Conservation (phyloP, 768 basidiomycete genomes). For the Royoungia palumana region DNA sequence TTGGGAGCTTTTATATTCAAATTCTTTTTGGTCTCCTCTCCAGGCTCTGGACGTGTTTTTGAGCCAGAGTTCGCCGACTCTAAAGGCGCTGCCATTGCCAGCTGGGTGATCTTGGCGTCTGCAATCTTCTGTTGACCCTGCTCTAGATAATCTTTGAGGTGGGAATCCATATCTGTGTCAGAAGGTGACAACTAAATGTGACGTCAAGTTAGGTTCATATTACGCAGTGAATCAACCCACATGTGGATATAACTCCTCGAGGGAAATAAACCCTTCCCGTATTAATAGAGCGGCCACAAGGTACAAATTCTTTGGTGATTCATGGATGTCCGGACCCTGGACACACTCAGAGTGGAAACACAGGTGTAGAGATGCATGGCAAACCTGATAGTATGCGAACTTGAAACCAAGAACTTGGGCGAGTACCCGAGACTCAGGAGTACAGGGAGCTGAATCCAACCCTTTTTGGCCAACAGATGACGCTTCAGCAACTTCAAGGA, state of each 20-base stretch:
- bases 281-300: conserved; percentile 84
- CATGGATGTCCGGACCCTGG: conserved; percentile 56
- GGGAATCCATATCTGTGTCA: conserved; percentile 72
- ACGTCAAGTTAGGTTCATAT: conserved; percentile 4
- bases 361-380: conserved; percentile 15
- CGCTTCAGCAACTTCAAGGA: conserved; percentile 53
- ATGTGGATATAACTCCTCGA: conserved; percentile 92
- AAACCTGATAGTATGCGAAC: conserved; percentile 85
- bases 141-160: conserved; percentile 61
- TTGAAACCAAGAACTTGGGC: conserved; percentile 99
- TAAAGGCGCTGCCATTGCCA: conserved; percentile 84
- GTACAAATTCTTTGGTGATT: conserved; percentile 70
- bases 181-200: conserved; percentile 60
- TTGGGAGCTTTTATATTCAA: conserved; percentile 48
- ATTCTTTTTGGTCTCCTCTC: conserved; percentile 35
- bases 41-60: conserved; percentile 38
- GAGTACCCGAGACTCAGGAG: conserved; percentile 54
- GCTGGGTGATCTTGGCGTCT: conserved; percentile 66
- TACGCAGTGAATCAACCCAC: conserved; percentile 42
- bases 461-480: conserved; percentile 4
- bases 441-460: conserved; percentile 14
- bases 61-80: conserved; percentile 46
- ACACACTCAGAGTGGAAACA: conserved; percentile 11
- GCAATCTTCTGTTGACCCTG: conserved; percentile 63
- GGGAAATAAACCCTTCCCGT: conserved; percentile 80